Evolutionary conservation across 139 green algal genomes (phyloP).

Genomic region (Coelastrella sp.): DNA sequence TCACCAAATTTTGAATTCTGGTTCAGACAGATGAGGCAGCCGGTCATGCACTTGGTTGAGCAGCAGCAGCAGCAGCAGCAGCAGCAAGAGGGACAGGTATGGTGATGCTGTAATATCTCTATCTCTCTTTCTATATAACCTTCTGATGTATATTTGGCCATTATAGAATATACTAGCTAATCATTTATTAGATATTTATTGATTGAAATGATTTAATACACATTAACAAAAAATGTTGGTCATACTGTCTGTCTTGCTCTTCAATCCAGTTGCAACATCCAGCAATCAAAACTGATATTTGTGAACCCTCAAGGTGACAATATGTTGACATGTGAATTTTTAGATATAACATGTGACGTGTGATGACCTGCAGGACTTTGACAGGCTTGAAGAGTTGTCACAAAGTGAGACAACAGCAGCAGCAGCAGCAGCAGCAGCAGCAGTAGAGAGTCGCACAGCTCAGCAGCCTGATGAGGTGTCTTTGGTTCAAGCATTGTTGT

Average conservation of each 20-base stretch:
- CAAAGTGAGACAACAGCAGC: not conserved
- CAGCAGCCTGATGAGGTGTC: not conserved
- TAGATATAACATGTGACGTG: too few relatives aligned
- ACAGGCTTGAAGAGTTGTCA: not conserved
- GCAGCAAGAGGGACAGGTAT: not conserved
- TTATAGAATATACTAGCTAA: too few relatives aligned
- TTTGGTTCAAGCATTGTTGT: not conserved
- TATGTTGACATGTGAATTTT: too few relatives aligned
- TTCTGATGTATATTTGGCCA: not conserved
- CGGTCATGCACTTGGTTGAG: not conserved
- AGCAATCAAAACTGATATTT: too few relatives aligned
- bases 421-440: not conserved
- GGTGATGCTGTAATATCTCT: not conserved
- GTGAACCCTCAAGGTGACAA: too few relatives aligned
- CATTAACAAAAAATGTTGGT: too few relatives aligned
- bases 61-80: not conserved
- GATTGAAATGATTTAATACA: too few relatives aligned
- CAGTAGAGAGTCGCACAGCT: not conserved
- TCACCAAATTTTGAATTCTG: slow-evolving; percentile 77
- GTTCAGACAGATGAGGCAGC: slow-evolving; percentile 66
- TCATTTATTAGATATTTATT: too few relatives aligned
- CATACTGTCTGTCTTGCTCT: too few relatives aligned
- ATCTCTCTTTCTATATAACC: not conserved
- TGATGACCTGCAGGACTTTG: not conserved
- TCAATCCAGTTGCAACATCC: too few relatives aligned